Base-by-base conservation (phyloP, 176 grass and related monocot genomes). In the Bromus sterilis region DNA sequence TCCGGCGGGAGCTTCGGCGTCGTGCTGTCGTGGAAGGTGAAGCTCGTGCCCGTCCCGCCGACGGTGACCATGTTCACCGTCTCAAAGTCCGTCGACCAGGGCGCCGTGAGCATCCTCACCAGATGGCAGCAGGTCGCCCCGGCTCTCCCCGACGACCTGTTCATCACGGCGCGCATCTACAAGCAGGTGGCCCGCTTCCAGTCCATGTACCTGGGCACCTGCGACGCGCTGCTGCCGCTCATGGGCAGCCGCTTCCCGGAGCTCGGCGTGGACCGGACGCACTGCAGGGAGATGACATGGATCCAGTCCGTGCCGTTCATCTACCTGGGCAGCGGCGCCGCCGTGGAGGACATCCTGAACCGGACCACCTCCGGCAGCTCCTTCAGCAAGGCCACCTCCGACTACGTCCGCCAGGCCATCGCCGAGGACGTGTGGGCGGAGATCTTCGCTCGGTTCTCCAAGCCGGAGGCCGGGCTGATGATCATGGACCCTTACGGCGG, bases 1-100 rank as follows among this genome's bases (percentile, higher is more conserved):
- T 86, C 72, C 11, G 90, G 78, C 4, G 88, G 68, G 66, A 92
- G 80, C 82, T 92, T 92, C 40, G 91, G 87, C 25, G 26, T 89
- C 77, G 83, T 92, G 28, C 9, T 92, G 33, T 85, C 90, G 25
- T 92, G 81, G 79, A 51, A 73, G 80, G 59, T 92, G 30, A 71
- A 12, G 65, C 81, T 92, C 2, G 87, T 89, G 24, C 15, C 66
- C 3, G 90, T 92, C 6, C 83, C 90, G 7, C 40, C 66, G 30
- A 77, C 13, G 0, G 82, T 92, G 26, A 79, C 85, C 1, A 62
- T 67, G 53, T 87, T 94, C 87, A 72, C 9, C 72, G 43, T 86
- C 7, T 32, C 35, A 1, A 71, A 66, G 20, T 32, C 73, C n/a
- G 55, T 85, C 12, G 42, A 40, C 36, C 59, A 91, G 46, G 92